Evolutionary conservation across 2,329 filamentous ascomycete species (phyloP).

Genomic region (Aspergillus proliferans): DNA sequence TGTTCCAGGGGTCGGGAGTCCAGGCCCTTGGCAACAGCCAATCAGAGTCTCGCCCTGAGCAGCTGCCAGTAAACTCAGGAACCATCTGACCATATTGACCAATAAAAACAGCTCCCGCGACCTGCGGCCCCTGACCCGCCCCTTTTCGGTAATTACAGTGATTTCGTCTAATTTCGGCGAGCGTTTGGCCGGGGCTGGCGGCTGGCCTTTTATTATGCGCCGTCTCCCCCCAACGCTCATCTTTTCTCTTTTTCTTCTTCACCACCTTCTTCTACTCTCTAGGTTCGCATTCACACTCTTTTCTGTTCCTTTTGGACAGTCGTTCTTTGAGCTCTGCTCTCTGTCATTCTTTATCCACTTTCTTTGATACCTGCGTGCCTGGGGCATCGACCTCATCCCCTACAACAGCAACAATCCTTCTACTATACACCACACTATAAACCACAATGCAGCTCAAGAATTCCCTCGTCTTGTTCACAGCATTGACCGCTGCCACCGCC

Average conservation of each 20-base stretch:
- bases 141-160: conserved; percentile 10
- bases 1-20: not conserved
- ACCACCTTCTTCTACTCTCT: not conserved
- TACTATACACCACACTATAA: not conserved
- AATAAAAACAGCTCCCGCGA: conserved; percentile 4
- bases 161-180: no score
- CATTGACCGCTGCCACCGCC: conserved; percentile 31
- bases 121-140: conserved; percentile 14
- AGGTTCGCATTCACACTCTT: not conserved
- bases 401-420: not conserved
- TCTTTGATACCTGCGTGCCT: not conserved
- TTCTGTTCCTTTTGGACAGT: not conserved
- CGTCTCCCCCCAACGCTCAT: not conserved
- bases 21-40: conserved; percentile 4
- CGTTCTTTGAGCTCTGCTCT: not conserved
- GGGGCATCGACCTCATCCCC: not conserved
- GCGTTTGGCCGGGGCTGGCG: no score
- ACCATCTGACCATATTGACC: conserved; percentile 5
- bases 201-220: not conserved
- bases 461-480: conserved; percentile 29
- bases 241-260: not conserved
- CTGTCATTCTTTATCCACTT: not conserved
- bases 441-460: conserved; percentile 35
- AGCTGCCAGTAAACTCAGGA: conserved; percentile 9
- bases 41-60: conserved; percentile 1